Conservation (phyloP, 192 early-diverging fungal species). For the Entophlyctis luteolus region DNA sequence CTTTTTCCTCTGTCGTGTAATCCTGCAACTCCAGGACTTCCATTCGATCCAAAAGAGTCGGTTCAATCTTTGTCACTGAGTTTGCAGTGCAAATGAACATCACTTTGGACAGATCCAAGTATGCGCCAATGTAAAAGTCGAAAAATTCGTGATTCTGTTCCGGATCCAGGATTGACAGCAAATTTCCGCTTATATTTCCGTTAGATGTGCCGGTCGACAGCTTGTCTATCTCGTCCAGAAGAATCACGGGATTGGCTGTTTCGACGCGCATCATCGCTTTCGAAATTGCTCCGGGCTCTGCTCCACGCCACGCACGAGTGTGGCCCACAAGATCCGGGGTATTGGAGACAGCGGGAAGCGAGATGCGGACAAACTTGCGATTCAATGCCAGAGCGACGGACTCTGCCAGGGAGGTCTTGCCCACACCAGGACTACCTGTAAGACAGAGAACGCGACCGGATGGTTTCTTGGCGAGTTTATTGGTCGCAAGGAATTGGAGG, state of each 20-base stretch:
- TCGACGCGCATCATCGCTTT: background rate
- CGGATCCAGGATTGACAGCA: background rate
- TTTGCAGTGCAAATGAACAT: background rate
- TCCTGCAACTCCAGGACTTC: too few relatives aligned
- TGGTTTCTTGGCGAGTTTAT: background rate
- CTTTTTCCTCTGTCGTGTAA: too few relatives aligned
- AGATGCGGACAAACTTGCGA: background rate
- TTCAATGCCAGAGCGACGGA: background rate
- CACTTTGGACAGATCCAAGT: background rate
- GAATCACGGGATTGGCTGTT: background rate
- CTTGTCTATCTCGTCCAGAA: background rate
- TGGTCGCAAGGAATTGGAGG: background rate
- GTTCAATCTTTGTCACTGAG: too few relatives aligned
- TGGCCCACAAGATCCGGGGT: background rate
- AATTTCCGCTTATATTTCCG: background rate
- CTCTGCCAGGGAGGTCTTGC: background rate
- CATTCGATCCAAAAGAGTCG: too few relatives aligned
- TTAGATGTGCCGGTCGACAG: background rate
- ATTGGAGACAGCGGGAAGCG: background rate
- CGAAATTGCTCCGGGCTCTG: background rate
- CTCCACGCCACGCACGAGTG: background rate
- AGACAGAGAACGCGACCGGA: background rate
- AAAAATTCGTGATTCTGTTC: background rate
- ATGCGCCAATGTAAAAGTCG: background rate
- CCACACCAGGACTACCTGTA: background rate